Conservation (phyloP, 768 basidiomycete genomes). For the Tubosaeta sp. region DNA sequence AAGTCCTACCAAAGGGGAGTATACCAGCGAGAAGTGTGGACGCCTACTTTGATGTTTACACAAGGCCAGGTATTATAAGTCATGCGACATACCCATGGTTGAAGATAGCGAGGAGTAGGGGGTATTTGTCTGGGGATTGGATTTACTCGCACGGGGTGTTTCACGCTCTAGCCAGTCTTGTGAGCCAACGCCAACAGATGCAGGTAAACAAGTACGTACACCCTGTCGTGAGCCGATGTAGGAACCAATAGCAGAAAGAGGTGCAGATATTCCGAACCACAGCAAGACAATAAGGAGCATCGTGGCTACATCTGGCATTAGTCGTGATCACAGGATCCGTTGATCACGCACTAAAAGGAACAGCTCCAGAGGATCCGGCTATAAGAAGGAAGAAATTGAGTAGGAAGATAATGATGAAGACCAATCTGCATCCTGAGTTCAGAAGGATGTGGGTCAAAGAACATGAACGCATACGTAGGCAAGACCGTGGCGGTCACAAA, state of each 20-base stretch:
- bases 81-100: conserved; percentile 58
- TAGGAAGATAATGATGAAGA: conserved; percentile 85
- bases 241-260: conserved; percentile 80
- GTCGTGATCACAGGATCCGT: neutral
- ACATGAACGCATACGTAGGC: conserved; percentile 59
- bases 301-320: conserved; percentile 47
- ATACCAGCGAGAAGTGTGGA: conserved; percentile 83
- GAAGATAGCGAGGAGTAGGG: conserved; percentile 77
- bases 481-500: conserved; percentile 86
- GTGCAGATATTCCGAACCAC: conserved; percentile 94
- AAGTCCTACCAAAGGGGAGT: conserved; percentile 73
- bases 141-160: conserved; percentile 86
- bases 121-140: conserved; percentile 97
- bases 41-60: conserved; percentile 37
- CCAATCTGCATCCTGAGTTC: conserved; percentile 44
- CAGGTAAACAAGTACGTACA: conserved; percentile 39
- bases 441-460: conserved; percentile 1
- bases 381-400: conserved; percentile 85
- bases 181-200: conserved; percentile 1
- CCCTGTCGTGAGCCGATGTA: conserved; percentile 87
- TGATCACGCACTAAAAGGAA: conserved; percentile 75
- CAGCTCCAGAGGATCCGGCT: conserved; percentile 88
- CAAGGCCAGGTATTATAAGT: neutral
- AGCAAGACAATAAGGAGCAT: conserved; percentile 78
- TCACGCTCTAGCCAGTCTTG: conserved; percentile 46